phyloP scores from a whole-genome alignment of 2,329 filamentous ascomycete species.

The Colletotrichum acutatum region DNA sequence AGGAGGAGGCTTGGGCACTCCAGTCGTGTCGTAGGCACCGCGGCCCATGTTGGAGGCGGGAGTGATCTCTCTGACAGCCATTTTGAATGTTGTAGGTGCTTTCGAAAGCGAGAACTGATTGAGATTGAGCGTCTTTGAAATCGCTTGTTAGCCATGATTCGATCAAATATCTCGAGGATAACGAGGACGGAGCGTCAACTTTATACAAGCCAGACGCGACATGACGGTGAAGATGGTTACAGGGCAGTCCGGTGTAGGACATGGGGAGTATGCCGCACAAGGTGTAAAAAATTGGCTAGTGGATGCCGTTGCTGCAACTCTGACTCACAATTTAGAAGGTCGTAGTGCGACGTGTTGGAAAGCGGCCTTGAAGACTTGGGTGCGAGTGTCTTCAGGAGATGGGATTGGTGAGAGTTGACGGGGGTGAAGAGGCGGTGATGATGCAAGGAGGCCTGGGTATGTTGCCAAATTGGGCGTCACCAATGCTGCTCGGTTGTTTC shows the following conservation, averaged over 20 bases:
- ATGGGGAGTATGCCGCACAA: conserved; percentile 15
- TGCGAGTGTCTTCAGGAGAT: conserved; percentile 12
- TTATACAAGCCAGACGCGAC: conserved; percentile 42
- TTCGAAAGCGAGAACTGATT: conserved; percentile 1
- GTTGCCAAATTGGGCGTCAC: conserved; percentile 48
- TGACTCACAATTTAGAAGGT: conserved; percentile 37
- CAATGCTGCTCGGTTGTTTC: conserved; percentile 48
- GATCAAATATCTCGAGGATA: conserved; percentile 13
- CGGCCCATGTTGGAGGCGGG: conserved; percentile 58
- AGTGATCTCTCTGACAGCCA: conserved; percentile 47
- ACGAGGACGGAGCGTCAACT: conserved; percentile 37
- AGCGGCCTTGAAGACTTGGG: conserved; percentile 23
- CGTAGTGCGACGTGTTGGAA: conserved; percentile 35
- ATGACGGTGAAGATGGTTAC: conserved; percentile 36
- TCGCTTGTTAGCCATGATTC: conserved; percentile 33
- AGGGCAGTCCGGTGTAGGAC: conserved; percentile 1
- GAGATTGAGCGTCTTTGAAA: conserved; percentile 1
- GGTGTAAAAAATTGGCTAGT: conserved; percentile 29
- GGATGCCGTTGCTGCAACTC: conserved; percentile 33
- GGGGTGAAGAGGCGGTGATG: conserved; percentile 36
- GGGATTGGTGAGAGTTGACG: conserved; percentile 35
- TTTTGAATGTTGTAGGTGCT: conserved; percentile 39
- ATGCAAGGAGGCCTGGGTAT: conserved; percentile 40
- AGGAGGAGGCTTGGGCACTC: conserved; percentile 58
- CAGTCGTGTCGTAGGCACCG: conserved; percentile 64